Percentiles rank a stretch among this genome's conserved stretches.
Evolutionary conservation across 2,329 filamentous ascomycete species (phyloP).

Genomic region (Harringtonia aguacate): DNA sequence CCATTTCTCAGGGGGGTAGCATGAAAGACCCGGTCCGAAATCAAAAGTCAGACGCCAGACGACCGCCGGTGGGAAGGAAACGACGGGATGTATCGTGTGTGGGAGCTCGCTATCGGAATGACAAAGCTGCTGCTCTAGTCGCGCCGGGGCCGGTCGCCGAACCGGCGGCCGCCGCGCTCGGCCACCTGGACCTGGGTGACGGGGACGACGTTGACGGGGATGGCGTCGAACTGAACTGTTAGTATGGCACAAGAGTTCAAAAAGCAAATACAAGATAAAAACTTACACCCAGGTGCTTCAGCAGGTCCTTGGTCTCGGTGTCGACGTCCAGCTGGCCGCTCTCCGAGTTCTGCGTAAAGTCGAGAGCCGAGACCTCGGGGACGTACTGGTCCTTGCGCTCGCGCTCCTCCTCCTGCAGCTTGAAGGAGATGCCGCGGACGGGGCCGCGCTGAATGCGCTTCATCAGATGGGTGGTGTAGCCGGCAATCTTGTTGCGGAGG

Average conservation of each 20-base stretch:
- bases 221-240: constrained; percentile 74
- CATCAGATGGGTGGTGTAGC: constrained; percentile 98
- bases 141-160: constrained; percentile 33
- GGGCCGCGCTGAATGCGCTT: constrained; percentile 99
- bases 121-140: constrained; percentile 23
- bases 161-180: constrained; percentile 54
- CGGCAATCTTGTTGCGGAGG: constrained; percentile 97
- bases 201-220: constrained; percentile 90
- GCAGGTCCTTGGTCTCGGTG: constrained; percentile 94
- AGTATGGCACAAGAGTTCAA: neutral
- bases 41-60: too few relatives aligned
- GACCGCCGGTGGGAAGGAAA: too few relatives aligned
- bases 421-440: constrained; percentile 99
- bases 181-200: constrained; percentile 79
- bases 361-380: constrained; percentile 94
- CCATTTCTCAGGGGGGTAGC: neutral
- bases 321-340: constrained; percentile 91
- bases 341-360: constrained; percentile 93
- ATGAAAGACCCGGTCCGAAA: neutral
- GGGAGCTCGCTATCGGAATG: too few relatives aligned
- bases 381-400: constrained; percentile 99
- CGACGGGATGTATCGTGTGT: too few relatives aligned
- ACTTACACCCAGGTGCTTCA: constrained; percentile 98
- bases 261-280: constrained; percentile 4
- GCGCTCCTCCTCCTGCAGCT: constrained; percentile 99